Conservation (phyloP, 768 basidiomycete species). For the Lactarius deliciosus region DNA sequence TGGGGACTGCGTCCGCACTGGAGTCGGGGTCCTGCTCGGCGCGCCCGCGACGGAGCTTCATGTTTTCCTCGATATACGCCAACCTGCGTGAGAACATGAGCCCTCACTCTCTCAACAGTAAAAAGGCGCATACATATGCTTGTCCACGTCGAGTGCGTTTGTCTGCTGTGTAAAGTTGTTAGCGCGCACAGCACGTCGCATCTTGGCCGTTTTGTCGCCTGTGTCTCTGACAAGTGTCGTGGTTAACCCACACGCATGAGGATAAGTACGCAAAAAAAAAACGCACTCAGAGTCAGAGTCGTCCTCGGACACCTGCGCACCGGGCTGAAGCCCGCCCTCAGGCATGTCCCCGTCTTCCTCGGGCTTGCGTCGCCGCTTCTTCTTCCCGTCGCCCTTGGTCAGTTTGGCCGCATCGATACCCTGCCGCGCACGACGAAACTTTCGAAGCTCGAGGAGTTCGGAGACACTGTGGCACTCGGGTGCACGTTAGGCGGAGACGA, state of each 20-base stretch:
- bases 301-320: slow-evolving; percentile 37
- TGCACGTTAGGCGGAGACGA: slow-evolving; percentile 13
- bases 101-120: not conserved
- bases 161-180: slow-evolving; percentile 99
- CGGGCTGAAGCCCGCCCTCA: slow-evolving; percentile 56
- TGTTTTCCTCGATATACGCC: slow-evolving; percentile 95
- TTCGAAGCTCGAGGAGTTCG: slow-evolving; percentile 83
- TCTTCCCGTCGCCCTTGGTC: slow-evolving; percentile 78
- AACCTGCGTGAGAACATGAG: slow-evolving; percentile 56
- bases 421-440: slow-evolving; percentile 64
- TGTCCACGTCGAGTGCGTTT: slow-evolving; percentile 93
- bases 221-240: slow-evolving; percentile 45
- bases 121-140: slow-evolving; percentile 77
- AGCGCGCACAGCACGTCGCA: slow-evolving; percentile 69
- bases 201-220: slow-evolving; percentile 66
- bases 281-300: slow-evolving; percentile 59
- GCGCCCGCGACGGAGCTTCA: slow-evolving; percentile 67
- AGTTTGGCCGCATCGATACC: slow-evolving; percentile 88
- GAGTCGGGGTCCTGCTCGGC: slow-evolving; percentile 37
- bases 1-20: slow-evolving; percentile 39
- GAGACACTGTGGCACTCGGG: slow-evolving; percentile 51
- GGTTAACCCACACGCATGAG: not conserved
- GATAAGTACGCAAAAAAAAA: slow-evolving; percentile 31
- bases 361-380: slow-evolving; percentile 57
- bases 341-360: slow-evolving; percentile 46